Conservation (phyloP, 2,329 filamentous ascomycete species). For the Teratosphaeria pseudoeucalypti region DNA sequence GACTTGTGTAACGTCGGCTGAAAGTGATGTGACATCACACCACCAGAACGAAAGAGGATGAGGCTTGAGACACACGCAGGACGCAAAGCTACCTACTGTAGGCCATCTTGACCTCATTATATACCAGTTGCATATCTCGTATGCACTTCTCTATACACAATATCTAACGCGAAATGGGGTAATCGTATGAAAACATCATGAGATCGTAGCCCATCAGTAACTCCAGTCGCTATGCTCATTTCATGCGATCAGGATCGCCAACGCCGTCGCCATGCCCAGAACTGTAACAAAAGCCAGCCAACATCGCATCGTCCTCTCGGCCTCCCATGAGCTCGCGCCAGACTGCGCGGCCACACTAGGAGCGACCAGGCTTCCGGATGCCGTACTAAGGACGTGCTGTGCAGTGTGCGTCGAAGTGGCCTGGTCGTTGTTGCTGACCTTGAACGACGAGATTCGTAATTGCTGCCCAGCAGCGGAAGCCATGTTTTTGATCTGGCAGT, state of each 20-base stretch:
- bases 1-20: neutral
- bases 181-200: neutral
- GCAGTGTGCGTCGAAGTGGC: neutral
- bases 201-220: neutral
- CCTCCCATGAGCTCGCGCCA: neutral
- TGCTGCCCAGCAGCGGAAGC: slow-evolving; percentile 5
- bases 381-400: neutral
- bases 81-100: neutral
- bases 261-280: neutral
- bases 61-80: neutral
- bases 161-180: neutral
- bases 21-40: neutral
- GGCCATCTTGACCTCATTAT: neutral
- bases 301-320: neutral
- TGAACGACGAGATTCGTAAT: neutral
- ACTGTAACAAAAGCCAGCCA: neutral
- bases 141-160: neutral
- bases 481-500: slow-evolving; percentile 7
- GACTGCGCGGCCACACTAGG: neutral
- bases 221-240: neutral
- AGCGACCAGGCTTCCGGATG: neutral
- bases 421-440: neutral
- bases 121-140: neutral
- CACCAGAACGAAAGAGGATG: neutral
- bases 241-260: neutral